Evolutionary conservation across 441 rosid genomes (phyloP), one percentile per base, ranked within the genome.

Genomic region (Populus hybrid): DNA sequence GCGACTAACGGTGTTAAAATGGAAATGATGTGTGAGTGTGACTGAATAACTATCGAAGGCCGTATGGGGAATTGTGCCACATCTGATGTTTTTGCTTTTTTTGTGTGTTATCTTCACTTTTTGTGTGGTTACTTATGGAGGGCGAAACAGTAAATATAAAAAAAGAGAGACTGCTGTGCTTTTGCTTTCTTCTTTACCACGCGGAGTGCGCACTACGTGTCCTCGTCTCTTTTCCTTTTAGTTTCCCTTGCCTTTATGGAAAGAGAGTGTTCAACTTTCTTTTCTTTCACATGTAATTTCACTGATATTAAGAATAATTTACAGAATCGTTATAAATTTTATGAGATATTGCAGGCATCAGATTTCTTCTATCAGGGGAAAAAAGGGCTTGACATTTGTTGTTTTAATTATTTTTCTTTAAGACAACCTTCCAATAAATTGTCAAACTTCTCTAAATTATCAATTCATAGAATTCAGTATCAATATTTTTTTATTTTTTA

Each of bases 61-160:
- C 85, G 84, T 84, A 76, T 84, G 88, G 92, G 92, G 86, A 90
- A 89, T 86, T 86, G 94, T 87, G 91, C 88, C 85, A 77, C 86
- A 83, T 81, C 32, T 80, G 69, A 67, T 76, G 66, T 70, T 61
- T 78, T 40, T 68, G 46, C 74, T 36, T 72, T 46, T 24, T 10
- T 42, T 82, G 69, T 6, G 11, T 2, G 38, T 73, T 78, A 23
- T 59, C 18, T 0, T 1, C 20, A 21, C 8, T 71, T 72, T 20
- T n/a, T 38, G 3, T 40, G 20, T 16, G 23, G 36, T 53, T 40
- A 12, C 10, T 10, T 35, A 11, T 6, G 38, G 64, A 28, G 75
- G 75, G 75, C 34, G 67, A 77, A 77, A 77, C 10, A 16, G 75
- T 71, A 77, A 77, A 28, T 63, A 0, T 5, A 4, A 0, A 18